phyloP scores from a whole-genome alignment of 169 alveolate species.

The Plasmodium vinckei region DNA sequence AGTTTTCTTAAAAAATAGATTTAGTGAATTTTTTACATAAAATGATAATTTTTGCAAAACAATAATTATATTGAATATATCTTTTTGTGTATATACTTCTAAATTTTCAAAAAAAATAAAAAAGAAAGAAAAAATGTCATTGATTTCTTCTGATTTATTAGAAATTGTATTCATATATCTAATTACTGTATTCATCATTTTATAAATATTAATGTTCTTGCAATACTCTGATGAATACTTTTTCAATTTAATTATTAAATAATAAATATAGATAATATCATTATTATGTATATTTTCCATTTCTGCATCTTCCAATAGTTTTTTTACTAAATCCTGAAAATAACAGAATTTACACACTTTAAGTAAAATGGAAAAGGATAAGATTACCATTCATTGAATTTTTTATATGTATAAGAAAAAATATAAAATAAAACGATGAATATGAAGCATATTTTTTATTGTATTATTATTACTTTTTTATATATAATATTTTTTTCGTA shows the following conservation, averaged over 20 bases:
- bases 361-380: neutral
- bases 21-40: slow-evolving; percentile 42
- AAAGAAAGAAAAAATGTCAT: slow-evolving; percentile 64
- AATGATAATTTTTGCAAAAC: slow-evolving; percentile 47
- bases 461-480: neutral
- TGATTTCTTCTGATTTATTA: slow-evolving; percentile 49
- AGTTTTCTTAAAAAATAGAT: slow-evolving; percentile 19
- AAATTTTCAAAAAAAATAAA: slow-evolving; percentile 70
- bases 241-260: slow-evolving; percentile 50
- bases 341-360: neutral
- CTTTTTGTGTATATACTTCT: slow-evolving; percentile 57
- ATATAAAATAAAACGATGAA: neutral
- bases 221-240: slow-evolving; percentile 30
- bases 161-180: slow-evolving; percentile 60
- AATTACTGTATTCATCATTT: slow-evolving; percentile 71
- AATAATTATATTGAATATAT: slow-evolving; percentile 65
- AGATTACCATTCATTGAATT: neutral
- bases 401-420: neutral
- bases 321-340: slow-evolving; percentile 50
- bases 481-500: neutral
- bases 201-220: slow-evolving; percentile 46
- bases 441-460: too few species aligned
- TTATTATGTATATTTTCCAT: slow-evolving; percentile 26
- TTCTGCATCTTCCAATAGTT: slow-evolving; percentile 52
- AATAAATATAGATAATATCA: slow-evolving; percentile 37